Percentiles rank a stretch among this genome's conserved stretches.
Conservation (phyloP, 2,329 filamentous ascomycete species). For the Ceratocystis huliohia region DNA sequence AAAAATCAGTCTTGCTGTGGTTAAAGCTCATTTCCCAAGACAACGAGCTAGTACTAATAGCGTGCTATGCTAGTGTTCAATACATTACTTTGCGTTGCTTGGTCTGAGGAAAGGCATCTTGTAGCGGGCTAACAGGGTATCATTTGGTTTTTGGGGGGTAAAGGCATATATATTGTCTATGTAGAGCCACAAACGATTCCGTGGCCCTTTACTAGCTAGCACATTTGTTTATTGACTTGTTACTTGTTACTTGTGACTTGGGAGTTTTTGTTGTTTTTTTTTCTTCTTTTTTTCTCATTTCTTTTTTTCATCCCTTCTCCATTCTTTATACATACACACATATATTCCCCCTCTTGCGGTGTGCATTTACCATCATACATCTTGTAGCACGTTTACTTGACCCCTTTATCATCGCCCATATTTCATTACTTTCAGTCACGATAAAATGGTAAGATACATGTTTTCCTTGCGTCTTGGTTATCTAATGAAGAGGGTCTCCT, state of each 20-base stretch:
- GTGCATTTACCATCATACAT: background rate
- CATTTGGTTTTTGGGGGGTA: background rate
- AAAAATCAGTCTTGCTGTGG: background rate
- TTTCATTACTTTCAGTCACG: background rate
- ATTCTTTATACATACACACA: background rate
- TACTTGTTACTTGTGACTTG: background rate
- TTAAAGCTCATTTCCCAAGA: background rate
- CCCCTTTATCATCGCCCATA: background rate
- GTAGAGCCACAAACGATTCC: background rate
- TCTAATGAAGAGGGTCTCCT: background rate
- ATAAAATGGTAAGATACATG: conserved; percentile 3
- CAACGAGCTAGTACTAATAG: background rate
- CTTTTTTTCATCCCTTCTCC: conserved; percentile 10
- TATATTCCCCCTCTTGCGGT: background rate
- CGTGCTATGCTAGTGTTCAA: background rate
- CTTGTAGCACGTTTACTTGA: conserved; percentile 3
- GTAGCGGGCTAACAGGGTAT: background rate
- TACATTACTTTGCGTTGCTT: background rate
- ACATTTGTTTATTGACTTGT: conserved; percentile 1
- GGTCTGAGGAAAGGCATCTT: background rate
- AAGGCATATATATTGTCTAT: too few relatives aligned
- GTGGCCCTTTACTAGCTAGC: background rate
- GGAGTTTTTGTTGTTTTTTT: background rate
- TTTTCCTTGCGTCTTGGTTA: background rate
- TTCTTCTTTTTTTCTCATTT: background rate